Percentiles rank a stretch among this genome's conserved stretches.
These are phyloP conservation scores for Chimonanthus salicifolius DNA, from an alignment of 164 flowering plant genomes.

Conservation along the genomic window DNA sequence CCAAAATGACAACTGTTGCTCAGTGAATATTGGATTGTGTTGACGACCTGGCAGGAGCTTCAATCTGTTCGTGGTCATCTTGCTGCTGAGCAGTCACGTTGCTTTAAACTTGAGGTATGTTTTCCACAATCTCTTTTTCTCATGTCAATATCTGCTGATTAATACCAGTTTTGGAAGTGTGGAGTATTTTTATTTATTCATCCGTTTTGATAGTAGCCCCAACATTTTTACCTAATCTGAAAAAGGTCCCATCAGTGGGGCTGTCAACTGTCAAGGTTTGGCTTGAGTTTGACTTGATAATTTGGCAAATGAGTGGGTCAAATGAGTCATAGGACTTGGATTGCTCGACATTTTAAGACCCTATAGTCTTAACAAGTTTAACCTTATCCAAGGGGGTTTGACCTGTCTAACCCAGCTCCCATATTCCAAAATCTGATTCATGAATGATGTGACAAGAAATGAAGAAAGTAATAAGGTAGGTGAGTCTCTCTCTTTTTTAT, in stretches of 20 bases:
- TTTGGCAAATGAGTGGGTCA: too few species aligned
- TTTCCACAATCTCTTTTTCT: not conserved
- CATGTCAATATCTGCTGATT: not conserved
- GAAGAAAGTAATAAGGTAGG: too few species aligned
- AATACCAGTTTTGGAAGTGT: not conserved
- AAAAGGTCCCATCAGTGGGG: not conserved
- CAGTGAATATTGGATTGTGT: not conserved
- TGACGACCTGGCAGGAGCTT: constrained; percentile 63
- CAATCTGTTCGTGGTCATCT: constrained; percentile 95
- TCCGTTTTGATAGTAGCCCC: not conserved
- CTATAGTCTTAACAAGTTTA: too few species aligned
- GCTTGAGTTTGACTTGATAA: too few species aligned
- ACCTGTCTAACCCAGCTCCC: too few species aligned
- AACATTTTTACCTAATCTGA: not conserved
- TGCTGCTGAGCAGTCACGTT: constrained; percentile 94
- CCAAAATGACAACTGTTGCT: not conserved
- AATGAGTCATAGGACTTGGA: too few species aligned
- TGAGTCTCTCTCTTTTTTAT: too few species aligned
- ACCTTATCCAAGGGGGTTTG: too few species aligned
- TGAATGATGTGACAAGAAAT: too few species aligned
- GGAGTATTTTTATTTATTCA: not conserved
- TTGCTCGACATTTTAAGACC: too few species aligned
- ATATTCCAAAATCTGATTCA: too few species aligned
- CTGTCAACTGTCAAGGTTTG: not conserved
- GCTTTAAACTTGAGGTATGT: constrained; percentile 94